Evolutionary conservation across 164 flowering plant species (phyloP), one percentile per base, ranked within the genome.

Genomic region (Pachysandra terminalis): DNA sequence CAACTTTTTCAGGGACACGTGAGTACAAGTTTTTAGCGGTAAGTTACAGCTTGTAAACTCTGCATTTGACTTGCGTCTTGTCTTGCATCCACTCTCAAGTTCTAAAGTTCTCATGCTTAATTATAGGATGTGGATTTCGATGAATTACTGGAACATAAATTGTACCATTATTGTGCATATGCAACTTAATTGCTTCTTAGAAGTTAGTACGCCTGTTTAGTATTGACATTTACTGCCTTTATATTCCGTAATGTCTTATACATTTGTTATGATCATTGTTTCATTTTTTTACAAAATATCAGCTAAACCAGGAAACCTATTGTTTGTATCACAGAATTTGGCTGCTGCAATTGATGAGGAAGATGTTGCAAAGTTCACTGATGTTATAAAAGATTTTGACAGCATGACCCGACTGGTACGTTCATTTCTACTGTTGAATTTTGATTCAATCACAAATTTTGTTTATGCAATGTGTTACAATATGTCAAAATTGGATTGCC

Each of bases 1-100:
- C 98, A 25, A 89, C 96, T 19, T 93, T 93, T 80, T 82, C 91
- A 1, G 90, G 96, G 56, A 87, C 96, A 15, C 88, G 96, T 1
- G 98, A 93, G 61, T 84, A 75, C 78, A 89, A 77, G 70, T 77
- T 93, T 26, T 80, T 93, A 21, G 73, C 80, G 71, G 96, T 92
- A 78, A 74, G 87, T 80, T n/a, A n/a, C 72, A 26, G 25, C 66
- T 59, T 27, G 19, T 0, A 45, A 13, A 54, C 17, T 27, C 48
- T 3, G 21, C 48, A 41, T 4, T 66, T 22, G 49, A 9, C 54
- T 65, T 66, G 19, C 19, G 24, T 13, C 12, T 22, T 24, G 3
- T 56, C 25, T 24, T 21, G 19, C 52, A 40, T 56, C 5, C 0
- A n/a, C 22, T 55, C 22, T 9, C 13, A 19, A 3, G 5, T 9